Conservation (phyloP, 2,329 filamentous ascomycete genomes). For the Penicillium sp. region DNA sequence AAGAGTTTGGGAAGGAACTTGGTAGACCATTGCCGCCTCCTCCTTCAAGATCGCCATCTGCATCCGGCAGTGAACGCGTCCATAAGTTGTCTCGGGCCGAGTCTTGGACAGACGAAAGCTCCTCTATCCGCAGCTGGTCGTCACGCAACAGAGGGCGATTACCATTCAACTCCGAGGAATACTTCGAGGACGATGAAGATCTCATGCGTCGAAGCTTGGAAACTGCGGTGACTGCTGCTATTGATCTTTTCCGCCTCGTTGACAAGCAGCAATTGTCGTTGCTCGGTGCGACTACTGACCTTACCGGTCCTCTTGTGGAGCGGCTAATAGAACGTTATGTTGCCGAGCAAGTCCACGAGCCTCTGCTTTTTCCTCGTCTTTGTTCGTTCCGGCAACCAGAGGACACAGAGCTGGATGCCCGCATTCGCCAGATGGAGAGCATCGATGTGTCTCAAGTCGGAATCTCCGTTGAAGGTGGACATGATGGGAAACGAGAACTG, state of each 20-base stretch:
- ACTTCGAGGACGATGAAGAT: slow-evolving; percentile 86
- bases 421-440: slow-evolving; percentile 88
- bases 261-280: slow-evolving; percentile 94
- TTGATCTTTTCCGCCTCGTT: slow-evolving; percentile 92
- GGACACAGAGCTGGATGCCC: slow-evolving; percentile 81
- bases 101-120: slow-evolving; percentile 40
- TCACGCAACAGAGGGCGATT: slow-evolving; percentile 38
- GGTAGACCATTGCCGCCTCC: slow-evolving; percentile 80
- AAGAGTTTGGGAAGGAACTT: slow-evolving; percentile 81
- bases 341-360: slow-evolving; percentile 84
- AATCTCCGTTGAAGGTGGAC: slow-evolving; percentile 76
- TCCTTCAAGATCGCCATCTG: slow-evolving; percentile 52
- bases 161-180: slow-evolving; percentile 62
- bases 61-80: slow-evolving; percentile 49
- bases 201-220: slow-evolving; percentile 85
- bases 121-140: slow-evolving; percentile 35
- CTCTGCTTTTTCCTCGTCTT: slow-evolving; percentile 77
- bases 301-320: slow-evolving; percentile 90
- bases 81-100: slow-evolving; percentile 24
- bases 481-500: slow-evolving; percentile 75
- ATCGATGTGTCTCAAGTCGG: slow-evolving; percentile 95
- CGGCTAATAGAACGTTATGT: slow-evolving; percentile 93
- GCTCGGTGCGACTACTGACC: slow-evolving; percentile 85
- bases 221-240: slow-evolving; percentile 86
- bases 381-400: slow-evolving; percentile 74